Evolutionary conservation across 805 yeast genomes (phyloP).

Genomic region (Ogataea glucozyma): DNA sequence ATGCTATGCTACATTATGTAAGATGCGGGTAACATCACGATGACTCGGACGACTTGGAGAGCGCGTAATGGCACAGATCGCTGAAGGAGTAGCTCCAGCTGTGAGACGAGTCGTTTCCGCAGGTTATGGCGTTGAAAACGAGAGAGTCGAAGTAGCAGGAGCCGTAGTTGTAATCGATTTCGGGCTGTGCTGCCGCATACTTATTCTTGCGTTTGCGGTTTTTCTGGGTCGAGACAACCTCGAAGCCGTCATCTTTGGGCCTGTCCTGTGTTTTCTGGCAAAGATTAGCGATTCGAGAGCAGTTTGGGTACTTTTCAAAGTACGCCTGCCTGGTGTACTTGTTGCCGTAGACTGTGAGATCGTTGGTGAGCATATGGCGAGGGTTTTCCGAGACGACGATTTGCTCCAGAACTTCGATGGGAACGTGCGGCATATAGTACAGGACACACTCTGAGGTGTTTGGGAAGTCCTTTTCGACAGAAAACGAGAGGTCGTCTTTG

Average conservation of each 20-base stretch:
- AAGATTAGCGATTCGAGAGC: slow-evolving; percentile 27
- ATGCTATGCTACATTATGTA: no score
- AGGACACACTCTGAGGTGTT: slow-evolving; percentile 8
- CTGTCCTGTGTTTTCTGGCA: background rate
- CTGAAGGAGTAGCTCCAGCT: slow-evolving; percentile 33
- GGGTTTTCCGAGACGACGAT: slow-evolving; percentile 27
- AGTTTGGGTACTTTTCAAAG: slow-evolving; percentile 30
- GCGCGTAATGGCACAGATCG: slow-evolving; percentile 25
- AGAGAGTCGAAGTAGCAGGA: slow-evolving; percentile 19
- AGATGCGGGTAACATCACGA: no score
- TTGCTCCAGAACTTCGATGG: slow-evolving; percentile 32
- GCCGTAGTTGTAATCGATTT: slow-evolving; percentile 20
- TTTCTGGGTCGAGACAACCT: slow-evolving; percentile 14
- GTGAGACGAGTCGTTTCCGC: slow-evolving; percentile 14
- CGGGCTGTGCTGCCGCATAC: slow-evolving; percentile 2
- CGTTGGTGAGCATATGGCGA: slow-evolving; percentile 32
- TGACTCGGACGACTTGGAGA: slow-evolving; percentile 1
- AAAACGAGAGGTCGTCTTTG: slow-evolving; percentile 11
- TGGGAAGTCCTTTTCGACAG: slow-evolving; percentile 18
- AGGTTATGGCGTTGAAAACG: background rate
- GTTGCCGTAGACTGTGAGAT: slow-evolving; percentile 30
- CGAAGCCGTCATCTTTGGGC: slow-evolving; percentile 19
- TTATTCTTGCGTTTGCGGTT: slow-evolving; percentile 16
- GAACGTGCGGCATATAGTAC: slow-evolving; percentile 39
- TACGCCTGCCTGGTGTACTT: slow-evolving; percentile 31